phyloP scores from a whole-genome alignment of 345 rosid genomes.

The Eucalyptus curtisii region DNA sequence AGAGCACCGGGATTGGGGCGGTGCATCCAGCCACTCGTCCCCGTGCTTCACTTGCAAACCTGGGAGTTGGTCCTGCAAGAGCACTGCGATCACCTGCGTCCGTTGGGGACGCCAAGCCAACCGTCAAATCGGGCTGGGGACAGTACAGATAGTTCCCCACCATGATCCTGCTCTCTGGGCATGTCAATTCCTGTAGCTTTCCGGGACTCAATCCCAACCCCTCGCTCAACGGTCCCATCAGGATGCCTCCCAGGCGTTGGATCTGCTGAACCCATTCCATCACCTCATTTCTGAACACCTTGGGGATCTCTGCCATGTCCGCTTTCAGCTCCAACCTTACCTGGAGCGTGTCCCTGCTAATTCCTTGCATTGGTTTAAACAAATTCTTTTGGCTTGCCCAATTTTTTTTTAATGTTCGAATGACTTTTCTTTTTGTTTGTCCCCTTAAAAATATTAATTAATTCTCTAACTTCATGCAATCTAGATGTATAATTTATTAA shows the following conservation, averaged over 20 bases:
- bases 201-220: no score
- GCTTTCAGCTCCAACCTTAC: no score
- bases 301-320: no score
- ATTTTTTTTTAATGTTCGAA: no score
- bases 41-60: constrained; percentile 42
- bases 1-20: constrained; percentile 28
- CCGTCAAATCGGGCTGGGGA: constrained; percentile 42
- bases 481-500: background rate
- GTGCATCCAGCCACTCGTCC: constrained; percentile 28
- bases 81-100: constrained; percentile 32
- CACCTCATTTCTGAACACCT: no score
- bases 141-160: constrained; percentile 18
- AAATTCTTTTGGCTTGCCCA: background rate
- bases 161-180: no score
- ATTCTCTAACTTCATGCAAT: constrained; percentile 6
- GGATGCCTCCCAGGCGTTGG: no score
- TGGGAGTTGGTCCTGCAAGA: constrained; percentile 27
- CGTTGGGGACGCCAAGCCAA: constrained; percentile 25
- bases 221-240: no score
- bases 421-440: background rate
- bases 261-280: no score
- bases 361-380: no score
- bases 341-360: no score
- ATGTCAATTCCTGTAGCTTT: no score
- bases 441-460: background rate